A percentile compares a stretch with the other conserved stretches of the same genome.
These are phyloP conservation scores for Tilletia walkeri DNA, from an alignment of 1,284 basidiomycete species.

Conservation along the genomic window DNA sequence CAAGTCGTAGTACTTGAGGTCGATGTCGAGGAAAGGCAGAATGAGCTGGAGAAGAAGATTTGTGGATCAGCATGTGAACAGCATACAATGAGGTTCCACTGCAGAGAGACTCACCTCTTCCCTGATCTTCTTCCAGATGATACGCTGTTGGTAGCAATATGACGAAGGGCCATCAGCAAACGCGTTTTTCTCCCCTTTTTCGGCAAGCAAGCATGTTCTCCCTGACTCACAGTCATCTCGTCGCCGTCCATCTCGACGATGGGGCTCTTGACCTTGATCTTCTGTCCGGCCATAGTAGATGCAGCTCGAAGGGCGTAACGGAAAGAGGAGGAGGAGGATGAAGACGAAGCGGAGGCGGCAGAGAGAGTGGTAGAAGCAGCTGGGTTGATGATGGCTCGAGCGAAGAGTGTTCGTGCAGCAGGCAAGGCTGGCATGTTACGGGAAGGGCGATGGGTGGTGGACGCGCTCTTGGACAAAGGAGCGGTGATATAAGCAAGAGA, in stretches of 20 bases:
- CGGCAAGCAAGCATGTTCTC: neutral
- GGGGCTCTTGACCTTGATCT: constrained; percentile 81
- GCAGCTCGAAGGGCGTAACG: neutral
- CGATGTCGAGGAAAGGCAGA: constrained; percentile 86
- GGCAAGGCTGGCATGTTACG: constrained; percentile 11
- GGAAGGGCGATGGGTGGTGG: neutral
- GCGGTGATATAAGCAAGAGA: too few relatives aligned
- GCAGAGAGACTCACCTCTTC: constrained; percentile 69
- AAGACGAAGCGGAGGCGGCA: constrained; percentile 1
- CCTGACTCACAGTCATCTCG: constrained; percentile 47
- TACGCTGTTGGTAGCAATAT: constrained; percentile 27
- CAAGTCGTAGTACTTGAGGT: constrained; percentile 98
- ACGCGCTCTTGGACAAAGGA: too few relatives aligned
- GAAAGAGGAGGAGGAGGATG: neutral
- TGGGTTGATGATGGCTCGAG: constrained; percentile 9
- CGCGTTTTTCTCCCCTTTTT: too few relatives aligned
- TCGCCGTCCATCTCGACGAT: constrained; percentile 76
- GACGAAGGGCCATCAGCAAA: neutral
- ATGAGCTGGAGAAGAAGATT: constrained; percentile 68
- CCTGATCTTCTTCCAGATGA: constrained; percentile 93
- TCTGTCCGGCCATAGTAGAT: constrained; percentile 28
- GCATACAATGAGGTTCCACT: neutral
- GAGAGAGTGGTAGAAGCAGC: neutral
- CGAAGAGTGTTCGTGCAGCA: constrained; percentile 13
- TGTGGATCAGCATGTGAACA: neutral